Conservation (phyloP, 2,329 filamentous ascomycete genomes). For the Trichoderma atroviride region DNA sequence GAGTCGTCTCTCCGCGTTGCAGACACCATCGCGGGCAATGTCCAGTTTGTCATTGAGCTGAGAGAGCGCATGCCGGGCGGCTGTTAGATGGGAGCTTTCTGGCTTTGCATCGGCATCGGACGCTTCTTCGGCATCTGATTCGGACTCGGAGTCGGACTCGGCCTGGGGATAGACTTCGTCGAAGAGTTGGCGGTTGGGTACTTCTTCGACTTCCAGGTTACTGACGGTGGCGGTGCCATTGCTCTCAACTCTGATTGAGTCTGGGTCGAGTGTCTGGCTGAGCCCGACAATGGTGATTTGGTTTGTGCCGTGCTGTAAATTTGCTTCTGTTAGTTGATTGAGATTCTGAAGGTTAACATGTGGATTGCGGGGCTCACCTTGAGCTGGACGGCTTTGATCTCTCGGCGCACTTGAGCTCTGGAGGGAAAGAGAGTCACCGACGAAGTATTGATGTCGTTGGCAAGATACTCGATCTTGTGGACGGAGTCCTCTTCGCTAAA, state of each 20-base stretch:
- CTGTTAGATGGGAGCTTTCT: conserved; percentile 31
- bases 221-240: conserved; percentile 58
- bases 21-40: conserved; percentile 31
- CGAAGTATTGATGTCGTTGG: conserved; percentile 61
- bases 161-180: conserved; percentile 52
- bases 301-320: conserved; percentile 49
- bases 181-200: conserved; percentile 56
- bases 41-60: conserved; percentile 33
- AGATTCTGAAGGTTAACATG: not conserved
- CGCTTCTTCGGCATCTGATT: conserved; percentile 32
- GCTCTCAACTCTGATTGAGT: conserved; percentile 64
- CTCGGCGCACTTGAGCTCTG: conserved; percentile 61
- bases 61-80: conserved; percentile 36
- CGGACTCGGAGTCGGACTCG: conserved; percentile 35
- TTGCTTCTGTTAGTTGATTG: not conserved
- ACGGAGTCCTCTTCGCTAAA: conserved; percentile 41
- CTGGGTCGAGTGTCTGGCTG: conserved; percentile 57
- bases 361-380: conserved; percentile 30
- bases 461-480: conserved; percentile 53
- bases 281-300: conserved; percentile 61
- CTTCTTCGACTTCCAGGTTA: conserved; percentile 62
- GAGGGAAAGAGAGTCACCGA: conserved; percentile 65
- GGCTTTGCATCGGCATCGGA: conserved; percentile 32
- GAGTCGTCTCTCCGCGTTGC: conserved; percentile 41
- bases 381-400: conserved; percentile 55